Conservation (phyloP, 345 rosid species). For the Bruguiera parviflora region DNA sequence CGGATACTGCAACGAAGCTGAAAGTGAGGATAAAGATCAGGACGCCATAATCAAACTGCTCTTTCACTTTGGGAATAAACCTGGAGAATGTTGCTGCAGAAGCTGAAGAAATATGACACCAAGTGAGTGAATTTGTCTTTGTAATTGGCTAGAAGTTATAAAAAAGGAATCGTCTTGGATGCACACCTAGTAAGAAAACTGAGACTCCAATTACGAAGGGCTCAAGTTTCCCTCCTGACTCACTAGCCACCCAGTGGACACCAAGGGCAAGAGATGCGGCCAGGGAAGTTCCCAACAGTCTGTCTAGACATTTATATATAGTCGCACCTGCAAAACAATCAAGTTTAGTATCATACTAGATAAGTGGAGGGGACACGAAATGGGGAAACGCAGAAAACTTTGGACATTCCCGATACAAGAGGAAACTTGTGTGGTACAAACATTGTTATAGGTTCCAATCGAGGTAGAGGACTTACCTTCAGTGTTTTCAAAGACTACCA, state of each 20-base stretch:
- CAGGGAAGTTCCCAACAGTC: constrained; percentile 37
- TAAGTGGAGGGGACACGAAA: too few species aligned
- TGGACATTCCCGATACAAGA: background rate
- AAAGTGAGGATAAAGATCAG: constrained; percentile 50
- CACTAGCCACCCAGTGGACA: constrained; percentile 43
- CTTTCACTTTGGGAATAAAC: constrained; percentile 37
- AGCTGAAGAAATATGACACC: constrained; percentile 23
- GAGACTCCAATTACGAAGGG: constrained; percentile 38
- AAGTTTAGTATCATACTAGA: background rate
- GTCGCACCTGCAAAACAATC: constrained; percentile 38
- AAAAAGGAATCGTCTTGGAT: background rate
- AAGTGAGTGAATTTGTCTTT: too few species aligned
- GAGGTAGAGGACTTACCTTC: constrained; percentile 31
- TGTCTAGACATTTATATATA: constrained; percentile 35
- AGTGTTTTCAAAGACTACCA: constrained; percentile 43
- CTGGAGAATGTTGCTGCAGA: constrained; percentile 40
- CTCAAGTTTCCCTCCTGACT: constrained; percentile 32
- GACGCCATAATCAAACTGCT: constrained; percentile 40
- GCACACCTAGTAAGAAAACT: constrained; percentile 41
- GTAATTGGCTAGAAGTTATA: background rate
- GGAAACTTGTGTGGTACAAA: background rate
- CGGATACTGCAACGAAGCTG: constrained; percentile 38
- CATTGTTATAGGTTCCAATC: background rate
- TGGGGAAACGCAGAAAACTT: background rate
- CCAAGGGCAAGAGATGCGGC: constrained; percentile 49